A percentile compares a stretch with the other conserved stretches of the same genome.
These are phyloP conservation scores for Zostera marina DNA, from an alignment of 116 monocot genomes.

Conservation along the genomic window DNA sequence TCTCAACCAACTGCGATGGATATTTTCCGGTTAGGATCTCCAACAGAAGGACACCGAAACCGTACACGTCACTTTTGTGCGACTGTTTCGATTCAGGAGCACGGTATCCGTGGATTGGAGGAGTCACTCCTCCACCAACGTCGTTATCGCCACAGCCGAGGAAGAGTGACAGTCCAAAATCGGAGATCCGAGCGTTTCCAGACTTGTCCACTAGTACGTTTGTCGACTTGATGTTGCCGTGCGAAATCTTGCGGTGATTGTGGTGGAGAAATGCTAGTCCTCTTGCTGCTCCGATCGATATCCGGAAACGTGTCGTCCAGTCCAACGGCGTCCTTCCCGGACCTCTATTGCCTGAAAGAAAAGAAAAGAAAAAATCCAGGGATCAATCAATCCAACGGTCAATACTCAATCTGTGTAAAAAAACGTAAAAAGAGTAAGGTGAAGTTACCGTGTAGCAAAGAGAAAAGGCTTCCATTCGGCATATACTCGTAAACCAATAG, in stretches of 20 bases:
- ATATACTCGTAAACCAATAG: slow-evolving; percentile 88
- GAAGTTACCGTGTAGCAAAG: slow-evolving; percentile 62
- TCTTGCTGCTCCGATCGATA: slow-evolving; percentile 38
- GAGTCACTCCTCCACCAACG: background rate
- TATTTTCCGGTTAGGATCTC: slow-evolving; percentile 77
- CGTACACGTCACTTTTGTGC: slow-evolving; percentile 62
- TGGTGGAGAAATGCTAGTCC: slow-evolving; percentile 75
- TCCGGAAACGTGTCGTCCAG: slow-evolving; percentile 52
- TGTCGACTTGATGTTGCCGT: slow-evolving; percentile 74
- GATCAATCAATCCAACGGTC: slow-evolving; percentile 2
- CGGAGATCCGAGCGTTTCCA: slow-evolving; percentile 37
- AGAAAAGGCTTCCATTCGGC: slow-evolving; percentile 72
- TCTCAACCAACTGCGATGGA: slow-evolving; percentile 9
- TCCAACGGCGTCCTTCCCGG: slow-evolving; percentile 71
- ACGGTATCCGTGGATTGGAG: slow-evolving; percentile 24
- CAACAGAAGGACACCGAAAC: slow-evolving; percentile 70
- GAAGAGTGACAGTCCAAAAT: slow-evolving; percentile 43
- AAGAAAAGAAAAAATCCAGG: background rate
- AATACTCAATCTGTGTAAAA: background rate
- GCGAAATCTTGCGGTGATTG: slow-evolving; percentile 29
- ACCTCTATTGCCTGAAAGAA: slow-evolving; percentile 53
- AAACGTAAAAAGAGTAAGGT: too few species aligned
- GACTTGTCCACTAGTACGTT: slow-evolving; percentile 73
- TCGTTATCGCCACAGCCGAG: background rate
- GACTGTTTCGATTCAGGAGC: slow-evolving; percentile 42